A percentile compares a stretch with the other conserved stretches of the same genome.
These are phyloP conservation scores for Endogone sp. DNA, from an alignment of 192 early-diverging fungal species.

Conservation along the genomic window DNA sequence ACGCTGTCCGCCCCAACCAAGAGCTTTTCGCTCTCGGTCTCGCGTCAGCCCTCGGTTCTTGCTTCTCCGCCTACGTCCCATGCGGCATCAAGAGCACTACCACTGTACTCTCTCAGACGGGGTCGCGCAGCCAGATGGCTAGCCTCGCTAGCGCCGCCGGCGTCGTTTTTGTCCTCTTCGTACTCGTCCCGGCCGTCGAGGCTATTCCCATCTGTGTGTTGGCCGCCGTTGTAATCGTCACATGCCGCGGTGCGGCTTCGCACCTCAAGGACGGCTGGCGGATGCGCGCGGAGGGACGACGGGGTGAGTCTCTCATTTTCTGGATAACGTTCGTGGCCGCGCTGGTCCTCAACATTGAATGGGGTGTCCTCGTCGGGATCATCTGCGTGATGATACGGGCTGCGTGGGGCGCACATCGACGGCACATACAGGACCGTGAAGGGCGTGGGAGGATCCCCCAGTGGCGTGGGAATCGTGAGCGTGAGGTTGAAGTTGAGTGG, in stretches of 20 bases:
- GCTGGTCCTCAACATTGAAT: slow-evolving; percentile 27
- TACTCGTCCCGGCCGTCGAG: slow-evolving; percentile 30
- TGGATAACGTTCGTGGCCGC: slow-evolving; percentile 28
- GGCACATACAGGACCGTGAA: no score
- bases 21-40: slow-evolving; percentile 34
- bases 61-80: slow-evolving; percentile 33
- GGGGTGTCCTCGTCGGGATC: slow-evolving; percentile 23
- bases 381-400: slow-evolving; percentile 9
- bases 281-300: slow-evolving; percentile 22
- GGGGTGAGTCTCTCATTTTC: slow-evolving; percentile 27
- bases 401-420: no score
- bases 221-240: slow-evolving; percentile 28
- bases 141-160: slow-evolving; percentile 19
- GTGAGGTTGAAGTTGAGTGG: no score
- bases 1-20: slow-evolving; percentile 32
- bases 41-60: slow-evolving; percentile 28
- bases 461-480: no score
- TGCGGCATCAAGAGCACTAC: slow-evolving; percentile 28
- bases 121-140: slow-evolving; percentile 23
- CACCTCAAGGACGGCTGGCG: slow-evolving; percentile 22
- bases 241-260: slow-evolving; percentile 17
- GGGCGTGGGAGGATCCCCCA: no score
- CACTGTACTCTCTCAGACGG: slow-evolving; percentile 24
- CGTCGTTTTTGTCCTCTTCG: slow-evolving; percentile 23
- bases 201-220: slow-evolving; percentile 26